These are phyloP conservation scores for Phaseolus coccineus DNA, from an alignment of 331 rosid genomes.

Conservation along the genomic window DNA sequence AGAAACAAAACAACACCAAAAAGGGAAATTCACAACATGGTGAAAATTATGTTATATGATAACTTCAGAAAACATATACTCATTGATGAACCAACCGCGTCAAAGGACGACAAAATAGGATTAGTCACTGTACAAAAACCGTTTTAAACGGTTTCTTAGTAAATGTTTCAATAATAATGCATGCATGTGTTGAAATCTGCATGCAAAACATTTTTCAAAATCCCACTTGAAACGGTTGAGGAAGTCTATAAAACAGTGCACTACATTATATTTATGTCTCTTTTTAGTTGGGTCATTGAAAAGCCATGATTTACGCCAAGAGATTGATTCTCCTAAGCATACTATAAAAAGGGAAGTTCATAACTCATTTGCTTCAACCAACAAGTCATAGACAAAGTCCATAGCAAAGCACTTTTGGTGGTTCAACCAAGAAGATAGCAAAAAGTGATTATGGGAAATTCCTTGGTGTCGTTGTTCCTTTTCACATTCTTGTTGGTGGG, in stretches of 20 bases:
- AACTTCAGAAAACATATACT: neutral
- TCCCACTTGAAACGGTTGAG: conserved; percentile 16
- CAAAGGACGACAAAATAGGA: neutral
- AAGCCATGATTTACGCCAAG: conserved; percentile 70
- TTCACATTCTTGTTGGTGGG: conserved; percentile 35
- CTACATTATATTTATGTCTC: neutral
- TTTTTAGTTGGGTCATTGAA: conserved; percentile 22
- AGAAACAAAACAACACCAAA: conserved; percentile 12
- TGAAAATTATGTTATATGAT: neutral
- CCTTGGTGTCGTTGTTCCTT: conserved; percentile 23
- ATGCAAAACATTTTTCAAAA: conserved; percentile 21
- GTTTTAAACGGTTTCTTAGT: conserved; percentile 16
- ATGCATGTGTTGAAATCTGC: conserved; percentile 15
- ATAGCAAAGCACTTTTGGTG: conserved; percentile 44
- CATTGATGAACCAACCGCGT: neutral
- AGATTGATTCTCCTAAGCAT: conserved; percentile 41
- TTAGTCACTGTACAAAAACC: neutral
- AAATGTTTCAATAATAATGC: conserved; percentile 1
- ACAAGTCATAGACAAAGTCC: conserved; percentile 23
- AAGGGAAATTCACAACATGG: neutral
- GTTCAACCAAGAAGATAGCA: conserved; percentile 26
- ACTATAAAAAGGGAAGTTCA: conserved; percentile 58
- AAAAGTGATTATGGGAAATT: conserved; percentile 40
- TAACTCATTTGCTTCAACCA: conserved; percentile 25
- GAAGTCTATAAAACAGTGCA: conserved; percentile 3